Evolutionary conservation across 2,329 filamentous ascomycete species (phyloP), one percentile per base, ranked within the genome.

Genomic region (Claviceps africana): DNA sequence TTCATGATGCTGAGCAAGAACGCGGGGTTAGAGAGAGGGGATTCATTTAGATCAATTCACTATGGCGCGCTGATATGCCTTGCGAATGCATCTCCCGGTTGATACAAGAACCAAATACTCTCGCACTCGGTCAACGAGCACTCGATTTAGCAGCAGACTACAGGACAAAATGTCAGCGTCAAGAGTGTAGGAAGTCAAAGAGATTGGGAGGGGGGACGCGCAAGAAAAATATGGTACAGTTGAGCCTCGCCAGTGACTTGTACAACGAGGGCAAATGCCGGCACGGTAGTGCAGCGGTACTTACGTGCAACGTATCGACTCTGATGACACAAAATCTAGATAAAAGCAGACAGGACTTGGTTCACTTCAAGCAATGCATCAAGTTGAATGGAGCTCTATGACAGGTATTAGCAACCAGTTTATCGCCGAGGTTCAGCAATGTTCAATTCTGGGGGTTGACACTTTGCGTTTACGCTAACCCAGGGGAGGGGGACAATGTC

Each of bases 1-100:
- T 70, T 70, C 77, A 82, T 82, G 46, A 57, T 50, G 13, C 25
- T 48, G 13, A 21, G 10, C 10, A n/a, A 31, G 11, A n/a, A 35
- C 11, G 15, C 13, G 28, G 28, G 7, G n/a, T 11, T 15, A 46
- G 10, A 6, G 40, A 44, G 6, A 19, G 31, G 4, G 13, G 9
- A 37, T 25, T 39, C 52, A 46, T 30, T 28, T 37, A 45, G 22
- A 39, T 40, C 35, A 10, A 51, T 33, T 49, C 37, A 42, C 37
- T 46, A 21, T 33, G 22, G 6, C 39, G 39, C 13, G 22, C 25
- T 45, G 22, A 44, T 40, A 13, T 46, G 31, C 21, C 33, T 11
- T 25, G 30, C 31, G 28, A 22, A 48, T 48, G 44, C 48, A 56
- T 43, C 44, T 35, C 43, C 25, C 40, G 43, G 43, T 45, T n/a